These are phyloP conservation scores for Scedosporium dehoogii DNA, from an alignment of 2,329 filamentous ascomycete genomes.

Conservation along the genomic window DNA sequence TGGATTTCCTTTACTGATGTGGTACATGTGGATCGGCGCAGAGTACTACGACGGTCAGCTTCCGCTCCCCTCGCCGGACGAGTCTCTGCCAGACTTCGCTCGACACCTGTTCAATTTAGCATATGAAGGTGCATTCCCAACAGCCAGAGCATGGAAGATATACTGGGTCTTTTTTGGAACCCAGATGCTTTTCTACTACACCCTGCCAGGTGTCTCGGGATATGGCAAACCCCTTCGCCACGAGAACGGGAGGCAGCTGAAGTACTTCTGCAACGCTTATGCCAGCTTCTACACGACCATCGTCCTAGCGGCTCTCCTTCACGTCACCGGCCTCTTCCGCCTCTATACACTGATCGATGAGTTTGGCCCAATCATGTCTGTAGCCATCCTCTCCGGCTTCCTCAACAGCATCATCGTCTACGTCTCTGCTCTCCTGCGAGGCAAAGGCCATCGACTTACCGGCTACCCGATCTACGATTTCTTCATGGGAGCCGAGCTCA, in stretches of 20 bases:
- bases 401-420: constrained; percentile 77
- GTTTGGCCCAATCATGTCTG: constrained; percentile 85
- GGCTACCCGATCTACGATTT: constrained; percentile 79
- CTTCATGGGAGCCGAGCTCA: constrained; percentile 86
- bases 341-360: constrained; percentile 90
- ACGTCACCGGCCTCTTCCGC: constrained; percentile 76
- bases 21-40: constrained; percentile 97
- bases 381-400: constrained; percentile 89
- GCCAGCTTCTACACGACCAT: constrained; percentile 83
- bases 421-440: constrained; percentile 69
- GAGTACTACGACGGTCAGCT: constrained; percentile 83
- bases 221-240: constrained; percentile 84
- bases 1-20: constrained; percentile 87
- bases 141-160: constrained; percentile 73
- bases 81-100: constrained; percentile 63
- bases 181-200: constrained; percentile 72
- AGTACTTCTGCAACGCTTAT: constrained; percentile 90
- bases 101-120: constrained; percentile 60
- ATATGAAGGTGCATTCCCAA: constrained; percentile 78
- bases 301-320: constrained; percentile 56
- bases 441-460: constrained; percentile 86
- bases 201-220: constrained; percentile 76
- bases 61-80: constrained; percentile 54
- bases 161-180: constrained; percentile 92
- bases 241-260: constrained; percentile 71